Base-by-base conservation (phyloP, 2,329 filamentous ascomycete species). In the Myriosclerotinia curreyana region DNA sequence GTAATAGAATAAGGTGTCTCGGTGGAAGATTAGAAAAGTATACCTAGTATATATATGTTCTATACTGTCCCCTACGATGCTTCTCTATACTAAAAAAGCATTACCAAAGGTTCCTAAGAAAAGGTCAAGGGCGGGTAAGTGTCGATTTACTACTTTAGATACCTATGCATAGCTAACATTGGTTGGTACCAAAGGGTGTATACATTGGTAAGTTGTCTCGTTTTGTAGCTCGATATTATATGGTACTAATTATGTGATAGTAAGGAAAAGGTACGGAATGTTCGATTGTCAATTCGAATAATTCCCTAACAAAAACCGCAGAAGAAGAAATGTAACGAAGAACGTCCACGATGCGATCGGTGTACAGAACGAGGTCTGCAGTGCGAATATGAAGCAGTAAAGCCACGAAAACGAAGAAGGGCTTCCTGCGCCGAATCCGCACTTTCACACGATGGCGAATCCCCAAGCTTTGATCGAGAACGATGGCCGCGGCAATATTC, bases 81-180 rank as follows among this genome's bases (percentile, higher is more conserved):
- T 86, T 69, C 74, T 86, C 52, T 86, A 85, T 71, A 84, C 83
- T n/a, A 80, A 78, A 73, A 75, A 81, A 58, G 83, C 83, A 65
- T 74, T 79, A 54, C 82, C 83, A n/a, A 86, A 85, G 74, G 76
- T 79, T 52, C 83, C 83, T 40, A 86, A 86, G 75, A 80, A 77
- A 71, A 79, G 84, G 63, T 86, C 84, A n/a, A 79, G 83, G 76
- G 80, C 82, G 73, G 83, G 83, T 85, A 75, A 76, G 81, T 51
- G 38, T 25, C 58, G 5, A 14, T 20, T 28, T 15, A 22, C 22
- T 28, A 49, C 53, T 36, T 36, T 34, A 31, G 8, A 36, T 48
- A 31, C 28, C 28, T 31, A 5, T n/a, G 11, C 44, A 36, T 51
- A 48, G 60, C 71, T 71, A 62, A 72, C 50, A 28, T 50, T 22